Base-by-base conservation (phyloP, 257 asterid species). In the Solanum virginianum region DNA sequence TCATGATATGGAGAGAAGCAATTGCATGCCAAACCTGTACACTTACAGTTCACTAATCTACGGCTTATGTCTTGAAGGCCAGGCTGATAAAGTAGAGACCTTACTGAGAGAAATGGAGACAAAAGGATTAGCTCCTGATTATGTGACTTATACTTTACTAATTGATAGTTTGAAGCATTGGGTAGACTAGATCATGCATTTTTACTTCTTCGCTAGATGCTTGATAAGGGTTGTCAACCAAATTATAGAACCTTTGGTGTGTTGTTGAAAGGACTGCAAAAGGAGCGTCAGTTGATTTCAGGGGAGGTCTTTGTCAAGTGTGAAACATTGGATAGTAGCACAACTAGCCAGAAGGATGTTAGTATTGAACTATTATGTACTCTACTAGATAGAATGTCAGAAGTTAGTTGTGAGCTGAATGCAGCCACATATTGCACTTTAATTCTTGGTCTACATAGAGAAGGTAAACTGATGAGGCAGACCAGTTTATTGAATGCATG, bases 381-480 rank as follows among this genome's bases (percentile, higher is more conserved):
- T 86, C 91, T 96, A 47, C 84, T 94, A 81, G 90, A 68, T 59
- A 92, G 94, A 88, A 92, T 96, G 97, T 90, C 94, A 1, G 93
- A 91, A 85, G 89, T 88, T 84, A 94, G 93, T 29, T 93, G 92
- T 86, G 94, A 93, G 84, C 97, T 93, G 26, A 89, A 90, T 80
- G 17, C 86, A 53, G 90, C 86, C 65, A 92, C 97, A 45, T 96
- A 92, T 85, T 81, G 86, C 85, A 84, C 85, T 84, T 89, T 96
- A 90, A 87, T 94, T 85, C 85, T 87, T 80, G 93, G 94, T 81
- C 91, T 96, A 77, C 91, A 93, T 84, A 93, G 82, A 86, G 92
- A 90, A 79, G 95, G 95, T 62, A 92, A 92, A 87, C n/a, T n/a
- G n/a, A n/a, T n/a, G n/a, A 95, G 86, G 98, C 95, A 41, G 98